These are phyloP conservation scores for Dendrobium nobile DNA, from an alignment of 106 monocot genomes.

Conservation along the genomic window DNA sequence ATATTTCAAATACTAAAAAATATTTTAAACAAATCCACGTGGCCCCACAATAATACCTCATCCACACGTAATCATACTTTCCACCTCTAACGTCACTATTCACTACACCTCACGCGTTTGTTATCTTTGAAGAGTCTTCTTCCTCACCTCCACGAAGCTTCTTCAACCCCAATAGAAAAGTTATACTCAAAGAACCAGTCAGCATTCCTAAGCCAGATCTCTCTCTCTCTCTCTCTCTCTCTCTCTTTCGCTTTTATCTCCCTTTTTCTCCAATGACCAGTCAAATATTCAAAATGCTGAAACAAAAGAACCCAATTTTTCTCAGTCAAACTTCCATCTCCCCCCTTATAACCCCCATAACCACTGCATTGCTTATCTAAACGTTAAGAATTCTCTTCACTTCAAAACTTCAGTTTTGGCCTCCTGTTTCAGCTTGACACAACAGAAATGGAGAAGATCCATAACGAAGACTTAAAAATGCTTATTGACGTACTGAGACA, in stretches of 20 bases:
- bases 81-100: background rate
- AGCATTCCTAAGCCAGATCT: background rate
- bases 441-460: background rate
- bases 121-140: background rate
- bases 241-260: too few relatives aligned
- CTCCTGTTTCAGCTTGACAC: background rate
- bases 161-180: background rate
- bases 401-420: background rate
- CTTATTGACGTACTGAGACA: background rate
- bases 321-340: background rate
- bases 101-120: background rate
- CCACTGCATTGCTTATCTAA: background rate
- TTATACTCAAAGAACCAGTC: slow-evolving; percentile 4
- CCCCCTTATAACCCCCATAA: background rate
- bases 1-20: too few relatives aligned
- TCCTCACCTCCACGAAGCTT: slow-evolving; percentile 3
- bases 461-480: too few relatives aligned
- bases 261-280: background rate
- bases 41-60: background rate
- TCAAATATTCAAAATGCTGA: background rate
- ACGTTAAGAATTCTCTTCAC: background rate
- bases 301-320: background rate
- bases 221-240: background rate
- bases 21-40: too few relatives aligned
- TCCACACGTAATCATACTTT: background rate